A percentile compares a stretch with the other conserved stretches of the same genome.
phyloP scores from a whole-genome alignment of 73 alveolate genomes.

The Paramecium tetraurelia region DNA sequence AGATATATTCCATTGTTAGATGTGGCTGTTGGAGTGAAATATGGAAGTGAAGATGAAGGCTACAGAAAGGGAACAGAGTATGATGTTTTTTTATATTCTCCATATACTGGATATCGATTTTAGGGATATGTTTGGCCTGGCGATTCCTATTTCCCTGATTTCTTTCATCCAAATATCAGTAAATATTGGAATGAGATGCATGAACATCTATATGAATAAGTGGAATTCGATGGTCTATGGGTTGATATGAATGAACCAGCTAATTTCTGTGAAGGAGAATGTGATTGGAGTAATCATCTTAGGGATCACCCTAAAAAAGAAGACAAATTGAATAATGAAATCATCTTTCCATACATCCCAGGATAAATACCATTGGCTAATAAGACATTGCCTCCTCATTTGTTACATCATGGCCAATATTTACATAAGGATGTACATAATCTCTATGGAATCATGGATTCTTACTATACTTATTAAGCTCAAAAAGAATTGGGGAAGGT shows the following conservation, averaged over 20 bases:
- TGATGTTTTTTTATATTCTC: constrained; percentile 83
- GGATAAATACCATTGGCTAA: constrained; percentile 84
- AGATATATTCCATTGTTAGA: constrained; percentile 93
- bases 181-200: constrained; percentile 72
- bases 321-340: background rate
- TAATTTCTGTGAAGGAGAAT: constrained; percentile 77
- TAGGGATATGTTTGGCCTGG: constrained; percentile 96
- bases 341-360: constrained; percentile 84
- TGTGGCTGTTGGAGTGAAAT: constrained; percentile 81
- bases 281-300: constrained; percentile 69
- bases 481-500: constrained; percentile 60
- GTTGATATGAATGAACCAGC: constrained; percentile 96
- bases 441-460: constrained; percentile 78
- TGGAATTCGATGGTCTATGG: constrained; percentile 95
- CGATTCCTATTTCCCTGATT: constrained; percentile 89
- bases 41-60: constrained; percentile 72
- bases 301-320: background rate
- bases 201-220: constrained; percentile 61
- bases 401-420: constrained; percentile 68
- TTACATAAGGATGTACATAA: constrained; percentile 84
- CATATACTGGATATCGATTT: constrained; percentile 76
- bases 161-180: constrained; percentile 73
- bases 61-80: constrained; percentile 70
- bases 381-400: constrained; percentile 73
- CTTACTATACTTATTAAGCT: constrained; percentile 78